Base-by-base conservation (phyloP, 2,329 filamentous ascomycete species). In the Didymosphaeria variabile region DNA sequence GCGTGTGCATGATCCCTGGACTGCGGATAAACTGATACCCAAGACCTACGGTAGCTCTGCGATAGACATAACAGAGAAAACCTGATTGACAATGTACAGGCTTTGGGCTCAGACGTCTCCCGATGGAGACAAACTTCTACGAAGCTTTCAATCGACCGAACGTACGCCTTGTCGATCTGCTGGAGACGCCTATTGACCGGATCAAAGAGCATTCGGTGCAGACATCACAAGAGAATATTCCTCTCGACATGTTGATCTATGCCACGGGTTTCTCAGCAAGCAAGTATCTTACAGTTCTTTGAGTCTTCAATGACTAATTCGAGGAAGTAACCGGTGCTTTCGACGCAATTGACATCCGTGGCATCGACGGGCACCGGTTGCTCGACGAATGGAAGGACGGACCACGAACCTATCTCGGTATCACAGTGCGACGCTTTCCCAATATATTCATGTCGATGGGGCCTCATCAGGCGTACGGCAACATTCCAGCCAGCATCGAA, bases 231-330 rank as follows among this genome's bases (percentile, higher is more conserved):
- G 72, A 81, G 34, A 73, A 84, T 29, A 70, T 85, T 58, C 77
- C 83, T 32, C 79, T 86, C 8, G 87, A 89, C 67, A 79, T 81
- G 23, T 82, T 89, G 47, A 77, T 88, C 58, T 65, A 77, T 56
- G 79, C 72, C 19, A 82, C 76, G 0, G 81, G 81, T 0, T 29
- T 29, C 26, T 29, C 26, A 29, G 26, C 26, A 29, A 29, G 26
- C 26, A 29, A 29, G 26, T 29, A 4, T 29, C 26, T 6, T 6
- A 29, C 4, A 29, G 6, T 29, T 29, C 26, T 29, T 29, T 6
- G 26, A 5, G 26, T 29, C 4, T 5, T 29, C 26, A 6, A 29
- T 29, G 26, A 4, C 6, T 29, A 29, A 29, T 83, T 80, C 57
- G 80, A 83, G 57, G 74, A 77, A 0, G 65, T 79, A 12, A 74